Percentiles rank a stretch among this genome's conserved stretches.
Evolutionary conservation across 441 rosid genomes (phyloP).

Genomic region (Populus hybrid): DNA sequence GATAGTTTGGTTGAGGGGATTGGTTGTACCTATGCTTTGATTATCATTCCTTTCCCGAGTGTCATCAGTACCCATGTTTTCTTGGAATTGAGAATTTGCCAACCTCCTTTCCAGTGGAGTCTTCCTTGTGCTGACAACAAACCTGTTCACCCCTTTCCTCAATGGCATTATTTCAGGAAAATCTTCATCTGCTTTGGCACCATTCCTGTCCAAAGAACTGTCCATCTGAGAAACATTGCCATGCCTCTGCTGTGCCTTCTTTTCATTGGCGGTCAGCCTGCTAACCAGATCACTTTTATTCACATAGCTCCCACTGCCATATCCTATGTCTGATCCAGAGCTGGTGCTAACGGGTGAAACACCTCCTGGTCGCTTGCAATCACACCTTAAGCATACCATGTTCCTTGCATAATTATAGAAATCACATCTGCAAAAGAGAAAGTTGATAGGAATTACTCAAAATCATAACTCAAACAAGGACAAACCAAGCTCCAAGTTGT

Average conservation of each 20-base stretch:
- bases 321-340: slow-evolving; percentile 30
- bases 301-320: slow-evolving; percentile 26
- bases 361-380: slow-evolving; percentile 69
- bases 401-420: slow-evolving; percentile 75
- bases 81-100: slow-evolving; percentile 40
- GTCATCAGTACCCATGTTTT: slow-evolving; percentile 28
- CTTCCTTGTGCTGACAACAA: slow-evolving; percentile 90
- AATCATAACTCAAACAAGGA: slow-evolving; percentile 6
- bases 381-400: slow-evolving; percentile 87
- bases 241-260: slow-evolving; percentile 76
- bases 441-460: background rate
- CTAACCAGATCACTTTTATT: slow-evolving; percentile 43
- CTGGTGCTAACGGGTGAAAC: slow-evolving; percentile 24
- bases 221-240: slow-evolving; percentile 64
- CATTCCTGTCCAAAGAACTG: slow-evolving; percentile 44
- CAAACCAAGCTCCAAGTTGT: background rate
- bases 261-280: slow-evolving; percentile 70
- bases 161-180: slow-evolving; percentile 96
- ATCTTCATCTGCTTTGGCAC: slow-evolving; percentile 84
- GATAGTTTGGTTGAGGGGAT: slow-evolving; percentile 17
- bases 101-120: slow-evolving; percentile 81
- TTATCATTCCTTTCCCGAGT: slow-evolving; percentile 7
- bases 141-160: slow-evolving; percentile 94
- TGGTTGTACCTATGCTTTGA: slow-evolving; percentile 19
- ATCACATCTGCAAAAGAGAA: slow-evolving; percentile 60